Percentiles rank a stretch among this genome's conserved stretches.
Evolutionary conservation across 2,329 filamentous ascomycete species (phyloP).

Genomic region (Pseudocercospora eumusae): DNA sequence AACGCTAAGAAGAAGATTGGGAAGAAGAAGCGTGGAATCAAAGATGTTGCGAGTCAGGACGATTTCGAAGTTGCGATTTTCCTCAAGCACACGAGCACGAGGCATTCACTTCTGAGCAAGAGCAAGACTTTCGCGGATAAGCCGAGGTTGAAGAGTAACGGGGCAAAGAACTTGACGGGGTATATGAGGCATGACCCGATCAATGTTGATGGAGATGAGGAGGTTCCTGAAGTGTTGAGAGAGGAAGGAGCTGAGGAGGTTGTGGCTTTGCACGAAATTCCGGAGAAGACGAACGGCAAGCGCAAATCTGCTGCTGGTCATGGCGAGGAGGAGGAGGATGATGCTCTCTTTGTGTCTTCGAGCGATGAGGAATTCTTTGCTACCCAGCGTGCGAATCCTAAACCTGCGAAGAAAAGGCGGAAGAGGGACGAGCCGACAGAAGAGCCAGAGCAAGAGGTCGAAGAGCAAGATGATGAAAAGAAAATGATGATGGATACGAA

Average conservation of each 20-base stretch:
- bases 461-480: constrained; percentile 74
- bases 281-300: constrained; percentile 45
- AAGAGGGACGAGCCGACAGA: constrained; percentile 32
- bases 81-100: constrained; percentile 78
- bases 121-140: constrained; percentile 67
- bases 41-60: constrained; percentile 83
- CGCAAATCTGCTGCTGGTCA: constrained; percentile 19
- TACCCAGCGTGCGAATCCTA: constrained; percentile 35
- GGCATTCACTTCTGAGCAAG: constrained; percentile 84
- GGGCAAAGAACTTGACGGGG: constrained; percentile 48
- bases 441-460: constrained; percentile 19
- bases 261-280: constrained; percentile 58
- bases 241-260: constrained; percentile 65
- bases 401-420: constrained; percentile 27
- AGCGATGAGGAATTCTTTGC: constrained; percentile 42
- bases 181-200: constrained; percentile 48
- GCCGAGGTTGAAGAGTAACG: constrained; percentile 45
- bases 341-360: constrained; percentile 42
- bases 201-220: constrained; percentile 47
- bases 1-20: constrained; percentile 60
- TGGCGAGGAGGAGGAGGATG: constrained; percentile 33
- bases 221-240: constrained; percentile 49
- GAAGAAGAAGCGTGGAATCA: constrained; percentile 73
- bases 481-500: constrained; percentile 82
- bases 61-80: constrained; percentile 96